phyloP scores from a whole-genome alignment of 306 rosid genomes.

The Castanopsis chinensis region DNA sequence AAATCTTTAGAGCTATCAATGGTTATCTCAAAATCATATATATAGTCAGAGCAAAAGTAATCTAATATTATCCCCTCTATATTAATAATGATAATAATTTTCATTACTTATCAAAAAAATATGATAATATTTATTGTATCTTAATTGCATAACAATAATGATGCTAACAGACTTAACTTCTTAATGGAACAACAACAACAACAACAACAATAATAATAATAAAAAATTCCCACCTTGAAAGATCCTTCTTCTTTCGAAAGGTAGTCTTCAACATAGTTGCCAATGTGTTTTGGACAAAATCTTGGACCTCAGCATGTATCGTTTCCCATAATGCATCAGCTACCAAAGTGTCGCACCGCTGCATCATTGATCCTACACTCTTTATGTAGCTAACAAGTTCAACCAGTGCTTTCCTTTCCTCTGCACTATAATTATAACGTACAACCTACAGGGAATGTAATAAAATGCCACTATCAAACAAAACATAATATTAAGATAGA shows the following conservation, averaged over 20 bases:
- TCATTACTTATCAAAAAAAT: too few species aligned
- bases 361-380: conserved; percentile 97
- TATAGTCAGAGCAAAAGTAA: too few species aligned
- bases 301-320: conserved; percentile 97
- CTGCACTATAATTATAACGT: conserved; percentile 82
- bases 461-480: conserved; percentile 3
- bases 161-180: not conserved
- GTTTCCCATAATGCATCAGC: conserved; percentile 99
- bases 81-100: too few species aligned
- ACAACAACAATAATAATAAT: conserved; percentile 3
- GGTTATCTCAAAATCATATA: too few species aligned
- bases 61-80: too few species aligned
- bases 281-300: conserved; percentile 94
- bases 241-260: conserved; percentile 96
- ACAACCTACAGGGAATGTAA: conserved; percentile 62
- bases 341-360: conserved; percentile 81
- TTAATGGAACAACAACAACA: not conserved
- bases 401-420: conserved; percentile 86
- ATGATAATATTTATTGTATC: too few species aligned
- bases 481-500: not conserved
- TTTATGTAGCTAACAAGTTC: conserved; percentile 95
- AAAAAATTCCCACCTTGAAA: conserved; percentile 65
- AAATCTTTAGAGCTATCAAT: too few species aligned
- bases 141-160: too few species aligned
- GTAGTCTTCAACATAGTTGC: conserved; percentile 92